Evolutionary conservation across 345 rosid species (phyloP).

Genomic region (Salix suchowensis): DNA sequence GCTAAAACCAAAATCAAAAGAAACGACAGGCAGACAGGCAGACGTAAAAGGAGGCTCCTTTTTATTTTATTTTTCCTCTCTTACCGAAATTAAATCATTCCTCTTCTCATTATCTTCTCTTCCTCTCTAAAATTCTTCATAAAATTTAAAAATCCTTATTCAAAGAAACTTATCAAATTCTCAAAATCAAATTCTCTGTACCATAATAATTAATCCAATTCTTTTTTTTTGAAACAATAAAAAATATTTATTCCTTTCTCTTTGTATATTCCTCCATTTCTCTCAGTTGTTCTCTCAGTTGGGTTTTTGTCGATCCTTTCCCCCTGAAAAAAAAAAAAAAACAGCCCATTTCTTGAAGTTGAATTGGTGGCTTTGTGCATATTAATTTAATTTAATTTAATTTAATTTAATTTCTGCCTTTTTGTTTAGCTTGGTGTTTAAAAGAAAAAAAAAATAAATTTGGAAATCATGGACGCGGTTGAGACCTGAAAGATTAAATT

Average conservation of each 20-base stretch:
- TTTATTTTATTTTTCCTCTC: neutral
- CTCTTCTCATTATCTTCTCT: constrained; percentile 25
- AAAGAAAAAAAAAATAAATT: neutral
- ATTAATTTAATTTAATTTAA: neutral
- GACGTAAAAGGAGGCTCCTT: constrained; percentile 1
- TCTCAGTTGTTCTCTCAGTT: neutral
- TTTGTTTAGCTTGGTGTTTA: neutral
- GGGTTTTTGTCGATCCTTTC: neutral
- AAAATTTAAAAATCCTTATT: neutral
- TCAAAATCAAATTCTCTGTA: neutral
- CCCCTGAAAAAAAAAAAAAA: neutral
- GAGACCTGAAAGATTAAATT: neutral
- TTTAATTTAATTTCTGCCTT: neutral
- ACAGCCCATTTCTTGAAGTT: neutral
- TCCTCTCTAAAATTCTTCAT: constrained; percentile 2
- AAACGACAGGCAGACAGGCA: neutral
- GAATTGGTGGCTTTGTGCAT: neutral
- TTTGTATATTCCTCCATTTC: neutral
- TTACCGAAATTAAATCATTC: neutral
- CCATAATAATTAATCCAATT: neutral
- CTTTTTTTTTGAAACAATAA: neutral
- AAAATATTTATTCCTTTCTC: neutral
- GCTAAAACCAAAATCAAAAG: neutral
- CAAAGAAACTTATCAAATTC: neutral
- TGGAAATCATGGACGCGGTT: neutral